These are phyloP conservation scores for Picea sitchensis DNA, from an alignment of 75 land plant species.

Conservation along the genomic window DNA sequence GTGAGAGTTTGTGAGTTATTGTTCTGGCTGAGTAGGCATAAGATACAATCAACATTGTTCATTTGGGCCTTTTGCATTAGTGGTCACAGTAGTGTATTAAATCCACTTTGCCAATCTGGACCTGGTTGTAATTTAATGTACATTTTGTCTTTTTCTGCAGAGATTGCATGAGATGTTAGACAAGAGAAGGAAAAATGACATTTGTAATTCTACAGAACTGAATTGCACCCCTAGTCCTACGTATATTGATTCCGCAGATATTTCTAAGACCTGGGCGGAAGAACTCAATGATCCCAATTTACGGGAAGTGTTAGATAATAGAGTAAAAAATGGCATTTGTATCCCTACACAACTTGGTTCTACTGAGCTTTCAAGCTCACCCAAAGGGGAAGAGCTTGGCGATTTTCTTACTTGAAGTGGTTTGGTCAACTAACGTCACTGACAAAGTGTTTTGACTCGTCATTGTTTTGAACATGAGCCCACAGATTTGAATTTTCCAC, in stretches of 20 bases:
- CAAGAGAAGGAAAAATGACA: not conserved
- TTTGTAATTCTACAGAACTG: not conserved
- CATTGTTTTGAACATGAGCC: not conserved
- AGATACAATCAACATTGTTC: no score
- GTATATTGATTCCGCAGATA: not conserved
- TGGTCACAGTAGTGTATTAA: no score
- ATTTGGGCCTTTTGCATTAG: no score
- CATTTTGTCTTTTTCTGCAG: not conserved
- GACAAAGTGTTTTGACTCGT: not conserved
- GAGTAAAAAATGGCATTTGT: not conserved
- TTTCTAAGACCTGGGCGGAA: not conserved
- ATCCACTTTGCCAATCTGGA: no score
- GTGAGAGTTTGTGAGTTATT: not conserved
- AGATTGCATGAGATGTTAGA: not conserved
- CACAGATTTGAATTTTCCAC: not conserved
- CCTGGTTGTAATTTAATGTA: not conserved
- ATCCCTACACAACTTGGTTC: not conserved
- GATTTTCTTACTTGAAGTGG: not conserved
- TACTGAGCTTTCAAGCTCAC: not conserved
- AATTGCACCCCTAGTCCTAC: not conserved
- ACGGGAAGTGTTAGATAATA: not conserved
- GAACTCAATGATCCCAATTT: not conserved
- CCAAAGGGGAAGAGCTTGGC: not conserved
- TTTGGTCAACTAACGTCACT: not conserved
- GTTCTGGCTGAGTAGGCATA: no score